phyloP scores from a whole-genome alignment of 2,329 filamentous ascomycete genomes.

The Chaetomium strumarium region DNA sequence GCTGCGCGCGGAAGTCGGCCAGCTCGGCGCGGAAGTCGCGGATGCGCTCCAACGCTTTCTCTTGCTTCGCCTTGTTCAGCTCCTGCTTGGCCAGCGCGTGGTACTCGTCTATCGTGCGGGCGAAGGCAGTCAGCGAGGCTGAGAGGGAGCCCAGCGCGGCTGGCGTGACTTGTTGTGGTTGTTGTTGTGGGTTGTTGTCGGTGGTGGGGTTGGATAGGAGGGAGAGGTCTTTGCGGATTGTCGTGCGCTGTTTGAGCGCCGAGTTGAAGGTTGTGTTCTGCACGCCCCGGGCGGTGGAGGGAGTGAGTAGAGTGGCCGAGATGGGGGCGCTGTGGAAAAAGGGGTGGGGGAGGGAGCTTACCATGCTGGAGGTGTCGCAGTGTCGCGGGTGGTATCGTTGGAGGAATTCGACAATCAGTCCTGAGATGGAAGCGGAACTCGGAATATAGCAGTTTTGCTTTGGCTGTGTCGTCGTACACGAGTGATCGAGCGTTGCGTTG shows the following conservation, averaged over 20 bases:
- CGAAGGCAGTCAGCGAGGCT: constrained; percentile 64
- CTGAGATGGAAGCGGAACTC: background rate
- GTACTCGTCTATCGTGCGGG: constrained; percentile 91
- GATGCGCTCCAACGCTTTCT: constrained; percentile 80
- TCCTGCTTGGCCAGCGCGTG: constrained; percentile 78
- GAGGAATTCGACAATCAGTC: too few relatives aligned
- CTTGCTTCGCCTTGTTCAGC: constrained; percentile 82
- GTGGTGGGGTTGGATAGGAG: constrained; percentile 46
- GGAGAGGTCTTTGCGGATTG: constrained; percentile 71
- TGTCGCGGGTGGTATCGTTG: too few relatives aligned
- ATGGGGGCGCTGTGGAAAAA: background rate
- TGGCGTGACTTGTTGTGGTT: constrained; percentile 46
- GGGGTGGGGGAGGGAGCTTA: background rate
- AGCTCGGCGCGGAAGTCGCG: constrained; percentile 82
- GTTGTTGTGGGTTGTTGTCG: constrained; percentile 11
- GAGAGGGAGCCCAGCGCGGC: constrained; percentile 59
- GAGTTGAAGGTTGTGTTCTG: constrained; percentile 84
- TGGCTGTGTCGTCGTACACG: too few relatives aligned
- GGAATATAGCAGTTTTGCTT: background rate
- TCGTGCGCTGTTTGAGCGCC: constrained; percentile 76
- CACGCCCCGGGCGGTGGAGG: background rate
- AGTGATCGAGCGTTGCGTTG: too few relatives aligned
- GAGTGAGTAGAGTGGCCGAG: background rate
- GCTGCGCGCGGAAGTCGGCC: constrained; percentile 68
- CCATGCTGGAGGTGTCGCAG: too few relatives aligned